Evolutionary conservation across 768 basidiomycete species (phyloP), one percentile per base, ranked within the genome.

Genomic region (Rhizopogon vinicolor): DNA sequence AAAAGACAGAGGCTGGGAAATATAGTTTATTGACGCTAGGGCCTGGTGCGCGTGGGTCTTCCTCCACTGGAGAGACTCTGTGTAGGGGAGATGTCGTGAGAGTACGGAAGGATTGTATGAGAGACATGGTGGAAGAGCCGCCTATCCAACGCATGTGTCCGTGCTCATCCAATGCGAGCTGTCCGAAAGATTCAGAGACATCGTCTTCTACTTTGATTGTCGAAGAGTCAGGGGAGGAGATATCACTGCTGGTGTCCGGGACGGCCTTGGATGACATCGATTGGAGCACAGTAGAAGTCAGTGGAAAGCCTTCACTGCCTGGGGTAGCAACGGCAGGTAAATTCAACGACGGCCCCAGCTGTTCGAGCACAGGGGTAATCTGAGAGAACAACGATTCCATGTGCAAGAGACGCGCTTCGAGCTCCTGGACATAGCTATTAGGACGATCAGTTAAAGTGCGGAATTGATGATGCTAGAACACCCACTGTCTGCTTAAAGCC

Each of bases 61-160:
- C 89, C 58, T 90, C 87, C 84, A 86, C 87, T 39, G 89, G 89
- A 7, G 90, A 92, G 54, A 88, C 81, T 56, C 88, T 87, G 65
- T 87, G 82, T 19, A 88, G 73, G 6, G 87, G 88, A 31, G 84
- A 84, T 5, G 87, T 80, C 22, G 88, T 90, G 59, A 87, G 72
- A 44, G 87, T 83, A 58, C 82, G 84, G 75, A 93, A 93, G 5
- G 90, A 91, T 65, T 93, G 91, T 46, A 93, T 91, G 62, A 93
- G 80, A 6, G 91, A 90, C 91, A 93, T 92, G 19, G 91, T 91
- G 14, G 91, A 93, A 5, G 92, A 93, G 51, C 91, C 89, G 41
- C 91, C 91, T 62, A 93, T 93, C 91, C 91, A 93, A 56, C 91
- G 84, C 81, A 90, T 84, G 69, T 92, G 90, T 33, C 91, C 91